phyloP scores from a whole-genome alignment of 2,329 filamentous ascomycete genomes.

The Colletotrichum paranaense region DNA sequence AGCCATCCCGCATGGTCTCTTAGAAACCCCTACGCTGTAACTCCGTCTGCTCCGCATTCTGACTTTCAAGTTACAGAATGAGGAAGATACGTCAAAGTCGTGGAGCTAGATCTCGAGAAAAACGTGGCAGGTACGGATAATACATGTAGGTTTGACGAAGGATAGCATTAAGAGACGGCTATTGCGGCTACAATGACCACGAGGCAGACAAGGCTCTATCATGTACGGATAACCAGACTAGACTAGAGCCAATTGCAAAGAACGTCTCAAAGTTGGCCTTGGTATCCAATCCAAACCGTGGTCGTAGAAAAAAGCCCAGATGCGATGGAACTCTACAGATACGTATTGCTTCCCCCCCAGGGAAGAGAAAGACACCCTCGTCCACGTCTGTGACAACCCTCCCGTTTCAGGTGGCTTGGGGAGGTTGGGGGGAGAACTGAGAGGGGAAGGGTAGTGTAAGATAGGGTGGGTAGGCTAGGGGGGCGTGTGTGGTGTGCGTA shows the following conservation, averaged over 20 bases:
- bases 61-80: neutral
- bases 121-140: neutral
- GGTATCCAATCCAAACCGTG: neutral
- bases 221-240: neutral
- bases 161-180: slow-evolving; percentile 6
- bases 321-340: neutral
- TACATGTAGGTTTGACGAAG: neutral
- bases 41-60: slow-evolving; percentile 11
- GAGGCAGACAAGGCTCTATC: neutral
- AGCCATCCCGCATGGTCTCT: neutral
- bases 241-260: neutral
- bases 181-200: slow-evolving; percentile 20
- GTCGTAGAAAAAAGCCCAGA: neutral
- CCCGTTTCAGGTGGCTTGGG: slow-evolving; percentile 34
- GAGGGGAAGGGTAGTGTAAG: neutral
- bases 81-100: neutral
- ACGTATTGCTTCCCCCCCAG: neutral
- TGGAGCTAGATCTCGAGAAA: neutral
- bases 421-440: neutral
- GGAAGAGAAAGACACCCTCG: slow-evolving; percentile 3
- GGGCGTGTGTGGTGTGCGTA: neutral
- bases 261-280: neutral
- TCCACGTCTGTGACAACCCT: slow-evolving; percentile 36
- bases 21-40: neutral
- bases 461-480: too few species aligned